Percentiles rank a stretch among this genome's conserved stretches.
Evolutionary conservation across 768 basidiomycete species (phyloP).

Genomic region (Tricholoma bakamatsutake): DNA sequence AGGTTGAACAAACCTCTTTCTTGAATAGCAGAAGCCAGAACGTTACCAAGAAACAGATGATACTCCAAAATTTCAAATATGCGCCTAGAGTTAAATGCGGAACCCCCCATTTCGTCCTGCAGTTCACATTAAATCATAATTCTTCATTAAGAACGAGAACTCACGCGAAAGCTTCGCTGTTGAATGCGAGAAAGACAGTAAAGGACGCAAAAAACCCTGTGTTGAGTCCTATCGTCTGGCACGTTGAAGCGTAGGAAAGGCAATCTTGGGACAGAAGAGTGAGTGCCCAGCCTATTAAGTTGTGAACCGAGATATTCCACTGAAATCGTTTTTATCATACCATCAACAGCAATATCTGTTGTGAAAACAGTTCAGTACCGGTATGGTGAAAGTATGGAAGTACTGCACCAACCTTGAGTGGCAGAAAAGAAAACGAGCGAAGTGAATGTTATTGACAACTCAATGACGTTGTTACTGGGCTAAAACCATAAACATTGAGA

Average conservation of each 20-base stretch:
- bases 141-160: constrained; percentile 16
- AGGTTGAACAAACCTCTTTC: constrained; percentile 60
- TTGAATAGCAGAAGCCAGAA: constrained; percentile 84
- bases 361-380: constrained; percentile 14
- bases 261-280: constrained; percentile 89
- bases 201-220: constrained; percentile 95
- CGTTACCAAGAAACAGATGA: constrained; percentile 80
- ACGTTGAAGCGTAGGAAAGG: constrained; percentile 94
- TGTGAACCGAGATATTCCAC: not conserved
- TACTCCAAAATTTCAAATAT: constrained; percentile 84
- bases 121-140: not conserved
- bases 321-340: constrained; percentile 38
- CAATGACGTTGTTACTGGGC: constrained; percentile 75
- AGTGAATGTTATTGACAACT: constrained; percentile 82
- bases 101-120: constrained; percentile 70
- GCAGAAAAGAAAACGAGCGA: constrained; percentile 92
- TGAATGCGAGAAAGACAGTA: constrained; percentile 95
- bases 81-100: constrained; percentile 65
- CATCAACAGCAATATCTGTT: constrained; percentile 96
- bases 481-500: constrained; percentile 26
- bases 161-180: constrained; percentile 87
- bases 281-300: constrained; percentile 62
- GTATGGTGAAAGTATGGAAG: not conserved
- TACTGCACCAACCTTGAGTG: constrained; percentile 70
- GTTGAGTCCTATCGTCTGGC: constrained; percentile 95